These are phyloP conservation scores for Fraxinus ornus DNA, from an alignment of 305 asterid species.

Conservation along the genomic window DNA sequence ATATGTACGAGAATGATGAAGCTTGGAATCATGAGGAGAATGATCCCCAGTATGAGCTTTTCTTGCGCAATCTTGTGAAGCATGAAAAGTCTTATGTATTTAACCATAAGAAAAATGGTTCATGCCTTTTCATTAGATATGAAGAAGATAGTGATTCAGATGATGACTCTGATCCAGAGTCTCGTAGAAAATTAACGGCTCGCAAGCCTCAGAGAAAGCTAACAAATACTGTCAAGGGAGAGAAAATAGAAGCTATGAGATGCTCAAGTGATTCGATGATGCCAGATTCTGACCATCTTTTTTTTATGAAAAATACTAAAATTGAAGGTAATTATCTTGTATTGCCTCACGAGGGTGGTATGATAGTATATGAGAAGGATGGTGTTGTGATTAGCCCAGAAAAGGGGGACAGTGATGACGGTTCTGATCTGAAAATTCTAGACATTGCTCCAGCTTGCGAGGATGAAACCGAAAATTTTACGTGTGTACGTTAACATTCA, in stretches of 20 bases:
- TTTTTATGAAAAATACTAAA: neutral
- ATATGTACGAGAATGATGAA: neutral
- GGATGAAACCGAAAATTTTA: slow-evolving; percentile 1
- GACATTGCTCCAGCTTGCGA: slow-evolving; percentile 5
- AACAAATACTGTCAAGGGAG: neutral
- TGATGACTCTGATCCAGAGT: neutral
- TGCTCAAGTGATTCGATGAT: neutral
- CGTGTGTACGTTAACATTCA: neutral
- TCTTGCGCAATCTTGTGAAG: slow-evolving; percentile 15
- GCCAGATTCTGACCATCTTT: neutral
- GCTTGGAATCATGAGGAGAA: neutral
- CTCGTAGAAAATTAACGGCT: neutral
- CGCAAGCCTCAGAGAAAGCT: neutral
- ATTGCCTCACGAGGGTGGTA: neutral
- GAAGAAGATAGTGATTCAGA: slow-evolving; percentile 18
- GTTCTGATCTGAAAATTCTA: slow-evolving; percentile 30
- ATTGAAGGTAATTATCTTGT: neutral
- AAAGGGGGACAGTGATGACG: neutral
- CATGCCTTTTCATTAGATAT: slow-evolving; percentile 15
- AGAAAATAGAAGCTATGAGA: slow-evolving; percentile 1
- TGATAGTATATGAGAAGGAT: neutral
- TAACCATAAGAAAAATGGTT: slow-evolving; percentile 16
- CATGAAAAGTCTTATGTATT: slow-evolving; percentile 25
- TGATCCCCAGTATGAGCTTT: slow-evolving; percentile 28
- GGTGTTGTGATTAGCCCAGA: neutral